Percentiles rank a stretch among this genome's conserved stretches.
phyloP scores from a whole-genome alignment of 331 rosid species.

The Rhamnella rubrinervis region DNA sequence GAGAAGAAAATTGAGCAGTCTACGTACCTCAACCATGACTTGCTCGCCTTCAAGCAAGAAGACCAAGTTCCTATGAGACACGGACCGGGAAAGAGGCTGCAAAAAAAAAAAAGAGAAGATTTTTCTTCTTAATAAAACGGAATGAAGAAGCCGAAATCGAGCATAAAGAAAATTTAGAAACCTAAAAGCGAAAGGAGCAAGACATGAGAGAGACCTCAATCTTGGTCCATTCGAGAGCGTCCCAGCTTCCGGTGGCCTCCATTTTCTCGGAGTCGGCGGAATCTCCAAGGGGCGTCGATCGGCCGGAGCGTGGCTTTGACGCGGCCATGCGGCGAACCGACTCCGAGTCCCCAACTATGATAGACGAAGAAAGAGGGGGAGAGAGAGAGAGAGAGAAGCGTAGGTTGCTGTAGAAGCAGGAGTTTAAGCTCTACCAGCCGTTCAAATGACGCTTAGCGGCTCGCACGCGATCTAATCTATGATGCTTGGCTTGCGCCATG shows the following conservation, averaged over 20 bases:
- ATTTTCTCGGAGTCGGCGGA: slow-evolving; percentile 53
- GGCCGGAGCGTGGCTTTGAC: slow-evolving; percentile 44
- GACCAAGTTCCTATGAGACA: slow-evolving; percentile 49
- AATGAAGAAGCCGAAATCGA: background rate
- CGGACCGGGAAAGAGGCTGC: slow-evolving; percentile 69
- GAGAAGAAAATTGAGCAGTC: background rate
- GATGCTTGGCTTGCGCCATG: slow-evolving; percentile 1
- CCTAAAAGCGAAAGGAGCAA: background rate
- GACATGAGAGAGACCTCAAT: slow-evolving; percentile 55
- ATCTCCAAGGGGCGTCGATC: slow-evolving; percentile 63
- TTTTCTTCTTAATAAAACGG: background rate
- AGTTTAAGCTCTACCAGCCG: background rate
- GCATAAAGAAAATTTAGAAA: background rate
- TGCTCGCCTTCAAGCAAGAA: slow-evolving; percentile 77
- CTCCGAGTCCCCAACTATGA: background rate
- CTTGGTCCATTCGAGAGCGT: slow-evolving; percentile 83
- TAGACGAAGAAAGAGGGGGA: background rate
- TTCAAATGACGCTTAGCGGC: slow-evolving; percentile 10
- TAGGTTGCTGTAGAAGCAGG: background rate
- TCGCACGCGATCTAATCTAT: slow-evolving; percentile 11
- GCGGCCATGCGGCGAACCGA: slow-evolving; percentile 58
- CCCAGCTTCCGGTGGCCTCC: slow-evolving; percentile 81
- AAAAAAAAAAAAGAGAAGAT: background rate
- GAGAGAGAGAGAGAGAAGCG: slow-evolving; percentile 4
- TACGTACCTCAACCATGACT: slow-evolving; percentile 63